Evolutionary conservation across 108 stramenopile genomes (phyloP), one percentile per base, ranked within the genome.

Genomic region (Phaeodactylum tricornutum): DNA sequence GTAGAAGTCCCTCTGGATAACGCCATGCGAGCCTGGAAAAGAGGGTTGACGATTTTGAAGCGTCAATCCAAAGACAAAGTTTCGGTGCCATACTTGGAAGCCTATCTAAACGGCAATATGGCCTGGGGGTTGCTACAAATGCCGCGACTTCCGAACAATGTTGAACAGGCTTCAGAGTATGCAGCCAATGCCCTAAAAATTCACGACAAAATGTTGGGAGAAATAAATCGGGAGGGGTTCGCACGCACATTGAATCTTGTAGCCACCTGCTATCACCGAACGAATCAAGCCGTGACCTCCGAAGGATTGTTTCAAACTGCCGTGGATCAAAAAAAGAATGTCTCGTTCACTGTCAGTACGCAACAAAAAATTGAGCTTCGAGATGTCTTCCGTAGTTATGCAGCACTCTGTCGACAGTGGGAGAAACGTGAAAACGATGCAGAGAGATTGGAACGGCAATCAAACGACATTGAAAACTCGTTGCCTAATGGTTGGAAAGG

Each of bases 261-360:
- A 11, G 88, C 84, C 16, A 24, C 55, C 2, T 91, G 88, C 36
- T 84, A 81, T 64, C 74, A 69, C 19, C 33, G 53, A 39, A 76
- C 81, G 4, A 84, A 75, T 24, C 61, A 65, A 21, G 79, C 88
- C 22, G 81, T 91, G 21, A 91, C 84, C 3, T 68, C 88, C 20
- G 88, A 91, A 56, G 88, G 88, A 30, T 41, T 91, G 27, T 81
- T 86, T 31, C 79, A 81, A 67, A 73, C 79, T 15, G 81, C 88
- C 23, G 53, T 69, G 9, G 77, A 81, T 27, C 38, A 65, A 20
- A 55, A 53, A 4, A 21, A 32, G 25, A 38, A 38, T 17, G 36
- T 27, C 12, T 32, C 40, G 29, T 21, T 26, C 27, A 20, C 31
- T 34, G 12, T 4, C 22, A 32, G 12, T 23, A 28, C 15, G 39